phyloP scores from a whole-genome alignment of 331 rosid species.

The Erythrophleum ivorense region DNA sequence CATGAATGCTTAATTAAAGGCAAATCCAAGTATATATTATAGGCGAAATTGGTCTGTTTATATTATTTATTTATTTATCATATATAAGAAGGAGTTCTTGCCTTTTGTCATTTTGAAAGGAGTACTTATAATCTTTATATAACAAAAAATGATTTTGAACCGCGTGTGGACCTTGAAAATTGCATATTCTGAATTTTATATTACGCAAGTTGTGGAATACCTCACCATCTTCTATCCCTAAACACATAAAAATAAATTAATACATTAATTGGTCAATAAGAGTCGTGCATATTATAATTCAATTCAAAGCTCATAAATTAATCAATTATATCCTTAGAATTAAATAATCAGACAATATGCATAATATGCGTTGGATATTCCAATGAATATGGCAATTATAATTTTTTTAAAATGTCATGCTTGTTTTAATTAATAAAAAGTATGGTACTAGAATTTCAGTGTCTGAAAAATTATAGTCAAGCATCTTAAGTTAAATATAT shows the following conservation, averaged over 20 bases:
- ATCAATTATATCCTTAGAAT: conserved; percentile 15
- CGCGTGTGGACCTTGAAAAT: conserved; percentile 18
- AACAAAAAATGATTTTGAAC: background rate
- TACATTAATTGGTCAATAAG: conserved; percentile 30
- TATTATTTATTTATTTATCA: background rate
- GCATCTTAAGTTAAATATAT: too few species aligned
- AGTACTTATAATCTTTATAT: background rate
- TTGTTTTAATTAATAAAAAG: conserved; percentile 22
- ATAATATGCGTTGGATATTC: conserved; percentile 42
- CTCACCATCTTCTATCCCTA: background rate
- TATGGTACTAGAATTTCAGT: conserved; percentile 22
- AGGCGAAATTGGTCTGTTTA: background rate
- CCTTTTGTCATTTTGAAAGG: background rate
- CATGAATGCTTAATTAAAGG: background rate
- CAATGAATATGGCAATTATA: background rate
- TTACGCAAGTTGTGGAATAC: conserved; percentile 8
- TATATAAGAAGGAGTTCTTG: background rate
- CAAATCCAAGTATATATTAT: background rate
- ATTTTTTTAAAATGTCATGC: background rate
- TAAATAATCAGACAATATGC: conserved; percentile 44
- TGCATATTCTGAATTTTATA: background rate
- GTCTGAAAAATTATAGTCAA: too few species aligned
- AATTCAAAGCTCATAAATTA: conserved; percentile 29
- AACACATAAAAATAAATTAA: conserved; percentile 5
- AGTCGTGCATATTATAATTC: conserved; percentile 14